Evolutionary conservation across 768 basidiomycete species (phyloP), one percentile per base, ranked within the genome.

Genomic region (Xerocomellus amylosporus): DNA sequence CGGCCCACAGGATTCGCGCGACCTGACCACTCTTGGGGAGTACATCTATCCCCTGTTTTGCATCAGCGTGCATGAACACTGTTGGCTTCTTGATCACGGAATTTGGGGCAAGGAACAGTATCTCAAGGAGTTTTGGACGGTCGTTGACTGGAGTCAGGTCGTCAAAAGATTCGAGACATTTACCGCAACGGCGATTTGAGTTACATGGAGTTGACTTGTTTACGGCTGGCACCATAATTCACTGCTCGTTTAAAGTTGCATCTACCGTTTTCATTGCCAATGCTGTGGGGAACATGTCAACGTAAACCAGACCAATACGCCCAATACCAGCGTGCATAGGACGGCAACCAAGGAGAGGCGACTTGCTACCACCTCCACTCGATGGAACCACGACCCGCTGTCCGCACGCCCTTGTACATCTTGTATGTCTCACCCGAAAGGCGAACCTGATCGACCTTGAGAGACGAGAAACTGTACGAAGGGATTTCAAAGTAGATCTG

Each of bases 101-200:
- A 81, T 96, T 5, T 93, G 90, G 90, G 93, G 93, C 24, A 90
- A 91, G 72, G 91, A 95, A 68, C 80, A 80, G 61, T 96, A 92
- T 79, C 66, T 95, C 66, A 82, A 78, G 62, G 79, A 85, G 65
- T 93, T 94, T 73, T 96, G 92, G 91, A 77, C 75, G 10, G 88
- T 87, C 20, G 70, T 95, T 49, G 78, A 96, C 68, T 96, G 93
- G 93, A 62, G 71, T 37, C 82, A 80, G 64, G 82, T 88, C 56
- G 65, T 64, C 48, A 46, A 60, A 13, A 44, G 66, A 46, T 78
- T 70, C 49, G 54, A 64, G 37, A 60, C 51, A 2, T 73, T 72
- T 38, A 54, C 51, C 31, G 17, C 56, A 28, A 28, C 46, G 17
- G 7, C 36, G 45, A 46, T 58, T 37, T 63, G 48, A 66, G 55